Base-by-base conservation (phyloP, 2,329 filamentous ascomycete species). In the Calonectria pauciramosa region DNA sequence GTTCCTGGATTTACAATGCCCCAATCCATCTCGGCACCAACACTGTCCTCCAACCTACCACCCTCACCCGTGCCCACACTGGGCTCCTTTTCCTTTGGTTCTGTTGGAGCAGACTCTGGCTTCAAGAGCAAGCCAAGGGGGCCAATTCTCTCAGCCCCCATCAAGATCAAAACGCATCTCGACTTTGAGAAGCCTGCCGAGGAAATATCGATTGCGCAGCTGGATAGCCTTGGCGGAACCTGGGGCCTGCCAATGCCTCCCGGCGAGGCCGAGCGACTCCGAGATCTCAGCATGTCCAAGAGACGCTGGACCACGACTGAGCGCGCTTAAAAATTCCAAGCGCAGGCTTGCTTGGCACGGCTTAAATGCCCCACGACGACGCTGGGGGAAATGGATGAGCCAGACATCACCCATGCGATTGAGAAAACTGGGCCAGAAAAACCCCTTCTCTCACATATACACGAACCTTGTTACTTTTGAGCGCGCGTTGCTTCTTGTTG, bases 221-320 rank as follows among this genome's bases (percentile, higher is more conserved):
- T 84, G 44, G 86, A 79, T 67, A 86, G 82, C 2, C 75, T 81
- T 30, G 87, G 83, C 74, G 89, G 89, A 23, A 85, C 86, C 3
- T 89, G 87, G 88, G 86, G 86, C 5, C 78, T 85, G 13, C 87
- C 87, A 4, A 82, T 83, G 66, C 86, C 88, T 26, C 84, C 86
- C 18, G 87, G 84, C 10, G 85, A 88, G 52, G 87, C 86, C 0
- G 89, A 90, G 68, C 84, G 83, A 36, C 82, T 86, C 36, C 84
- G 88, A 9, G 90, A 91, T 71, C 72, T 86, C 71, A 86, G 85
- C 41, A 84, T 86, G 26, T 84, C 86, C 1, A 91, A 91, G 82
- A 83, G 90, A 67, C 85, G 90, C 30, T 92, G 90, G 90, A 91
- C 90, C 28, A 87, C 91, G 6, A 90, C 87, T 59, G 90, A 91